Percentiles rank a stretch among this genome's conserved stretches.
phyloP scores from a whole-genome alignment of 2,329 filamentous ascomycete species.

The Pseudocercospora musae region DNA sequence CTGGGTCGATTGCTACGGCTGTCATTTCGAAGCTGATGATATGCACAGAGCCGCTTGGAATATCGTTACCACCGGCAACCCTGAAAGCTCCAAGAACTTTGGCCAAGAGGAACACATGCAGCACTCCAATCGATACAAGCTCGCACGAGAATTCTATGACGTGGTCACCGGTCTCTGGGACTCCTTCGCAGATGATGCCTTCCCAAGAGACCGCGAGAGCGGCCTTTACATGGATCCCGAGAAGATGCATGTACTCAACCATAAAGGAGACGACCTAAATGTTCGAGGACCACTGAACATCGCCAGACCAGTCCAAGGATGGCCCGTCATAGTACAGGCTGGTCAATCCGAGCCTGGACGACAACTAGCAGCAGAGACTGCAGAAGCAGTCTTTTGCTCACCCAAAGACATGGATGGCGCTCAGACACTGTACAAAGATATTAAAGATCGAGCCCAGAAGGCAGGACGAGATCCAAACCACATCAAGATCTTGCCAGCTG shows the following conservation, averaged over 20 bases:
- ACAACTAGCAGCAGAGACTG: slow-evolving; percentile 29
- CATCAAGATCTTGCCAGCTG: slow-evolving; percentile 28
- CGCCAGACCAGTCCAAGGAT: slow-evolving; percentile 26
- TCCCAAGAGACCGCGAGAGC: slow-evolving; percentile 47
- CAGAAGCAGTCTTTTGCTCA: slow-evolving; percentile 28
- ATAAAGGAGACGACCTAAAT: slow-evolving; percentile 41
- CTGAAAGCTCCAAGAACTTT: slow-evolving; percentile 48
- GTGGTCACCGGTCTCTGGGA: slow-evolving; percentile 31
- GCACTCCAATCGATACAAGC: slow-evolving; percentile 50
- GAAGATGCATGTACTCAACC: slow-evolving; percentile 53
- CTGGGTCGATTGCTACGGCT: too few species aligned
- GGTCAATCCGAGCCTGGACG: slow-evolving; percentile 27
- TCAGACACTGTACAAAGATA: slow-evolving; percentile 26
- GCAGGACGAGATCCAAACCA: slow-evolving; percentile 24
- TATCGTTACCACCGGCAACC: slow-evolving; percentile 50
- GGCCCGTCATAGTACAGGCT: slow-evolving; percentile 30
- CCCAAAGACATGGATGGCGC: slow-evolving; percentile 24
- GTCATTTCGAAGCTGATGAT: too few species aligned
- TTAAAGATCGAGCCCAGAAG: slow-evolving; percentile 22
- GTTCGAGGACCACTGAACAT: slow-evolving; percentile 28
- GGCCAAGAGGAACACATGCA: slow-evolving; percentile 45
- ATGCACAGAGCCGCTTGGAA: slow-evolving; percentile 44
- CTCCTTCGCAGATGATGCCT: slow-evolving; percentile 52
- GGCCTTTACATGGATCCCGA: slow-evolving; percentile 52
- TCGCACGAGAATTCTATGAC: slow-evolving; percentile 46